These are phyloP conservation scores for Neurospora sp. DNA, from an alignment of 495 filamentous ascomycete species.

Conservation along the genomic window DNA sequence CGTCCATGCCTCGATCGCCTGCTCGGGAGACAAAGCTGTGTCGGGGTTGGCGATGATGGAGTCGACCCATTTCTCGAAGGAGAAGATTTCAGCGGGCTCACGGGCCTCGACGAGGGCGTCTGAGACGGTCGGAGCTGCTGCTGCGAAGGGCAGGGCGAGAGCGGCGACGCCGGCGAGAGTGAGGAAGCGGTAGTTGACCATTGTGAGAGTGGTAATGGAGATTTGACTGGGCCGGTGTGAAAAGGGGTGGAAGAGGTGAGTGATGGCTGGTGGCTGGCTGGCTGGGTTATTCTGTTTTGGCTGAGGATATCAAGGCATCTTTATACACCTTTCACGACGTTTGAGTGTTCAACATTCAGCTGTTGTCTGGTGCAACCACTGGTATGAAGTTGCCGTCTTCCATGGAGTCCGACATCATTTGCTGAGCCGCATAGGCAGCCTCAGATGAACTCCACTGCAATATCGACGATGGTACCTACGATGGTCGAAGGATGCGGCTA, in stretches of 20 bases:
- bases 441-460: not conserved
- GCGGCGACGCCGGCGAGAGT: not conserved
- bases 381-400: not conserved
- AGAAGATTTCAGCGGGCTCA: not conserved
- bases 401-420: not conserved
- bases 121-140: not conserved
- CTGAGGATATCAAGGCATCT: not conserved
- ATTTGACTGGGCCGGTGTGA: not conserved
- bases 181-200: not conserved
- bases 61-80: constrained; percentile 1
- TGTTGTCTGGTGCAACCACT: not conserved
- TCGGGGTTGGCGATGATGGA: constrained; percentile 3
- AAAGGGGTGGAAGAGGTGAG: not conserved
- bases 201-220: not conserved
- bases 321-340: not conserved
- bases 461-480: not conserved
- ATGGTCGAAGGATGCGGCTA: not conserved
- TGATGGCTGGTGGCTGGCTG: not conserved
- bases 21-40: not conserved
- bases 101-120: not conserved
- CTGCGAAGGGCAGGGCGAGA: not conserved
- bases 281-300: not conserved
- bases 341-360: not conserved
- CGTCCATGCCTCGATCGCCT: not conserved
- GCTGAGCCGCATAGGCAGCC: not conserved